phyloP scores from a whole-genome alignment of 352 stramenopile species.

The Pythium periplocum region DNA sequence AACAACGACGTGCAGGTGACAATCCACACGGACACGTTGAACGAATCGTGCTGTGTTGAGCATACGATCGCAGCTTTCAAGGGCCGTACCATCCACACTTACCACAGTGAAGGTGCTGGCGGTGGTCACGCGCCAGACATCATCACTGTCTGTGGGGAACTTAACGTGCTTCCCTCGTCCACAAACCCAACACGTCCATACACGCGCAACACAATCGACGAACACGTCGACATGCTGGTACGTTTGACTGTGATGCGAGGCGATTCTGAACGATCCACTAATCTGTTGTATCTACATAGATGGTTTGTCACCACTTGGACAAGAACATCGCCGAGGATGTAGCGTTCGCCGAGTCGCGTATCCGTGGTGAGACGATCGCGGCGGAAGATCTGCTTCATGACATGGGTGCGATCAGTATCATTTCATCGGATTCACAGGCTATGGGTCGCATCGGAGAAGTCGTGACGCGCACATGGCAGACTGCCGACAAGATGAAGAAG shows the following conservation, averaged over 20 bases:
- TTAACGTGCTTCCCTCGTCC: conserved; percentile 93
- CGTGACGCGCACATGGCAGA: conserved; percentile 96
- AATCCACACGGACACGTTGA: conserved; percentile 98
- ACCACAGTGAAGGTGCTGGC: conserved; percentile 93
- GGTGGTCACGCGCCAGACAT: conserved; percentile 96
- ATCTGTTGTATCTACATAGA: conserved; percentile 17
- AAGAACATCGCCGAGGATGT: conserved; percentile 95
- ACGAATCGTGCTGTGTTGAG: conserved; percentile 95
- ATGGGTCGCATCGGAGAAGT: conserved; percentile 97
- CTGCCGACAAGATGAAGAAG: conserved; percentile 97
- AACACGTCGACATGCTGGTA: conserved; percentile 97
- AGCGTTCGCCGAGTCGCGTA: conserved; percentile 96
- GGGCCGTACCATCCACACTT: conserved; percentile 95
- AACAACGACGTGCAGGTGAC: conserved; percentile 93
- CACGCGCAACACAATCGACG: conserved; percentile 97
- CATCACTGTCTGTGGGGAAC: conserved; percentile 93
- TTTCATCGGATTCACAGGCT: conserved; percentile 95
- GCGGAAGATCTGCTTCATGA: conserved; percentile 97
- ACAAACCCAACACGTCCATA: conserved; percentile 97
- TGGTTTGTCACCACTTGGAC: conserved; percentile 98
- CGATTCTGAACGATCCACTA: no score
- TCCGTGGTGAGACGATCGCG: conserved; percentile 96
- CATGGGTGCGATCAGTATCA: conserved; percentile 96
- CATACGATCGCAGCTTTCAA: conserved; percentile 95
- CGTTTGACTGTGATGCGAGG: no score